Evolutionary conservation across 2,329 filamentous ascomycete genomes (phyloP).

Genomic region (Aspergillus thermomutatus): DNA sequence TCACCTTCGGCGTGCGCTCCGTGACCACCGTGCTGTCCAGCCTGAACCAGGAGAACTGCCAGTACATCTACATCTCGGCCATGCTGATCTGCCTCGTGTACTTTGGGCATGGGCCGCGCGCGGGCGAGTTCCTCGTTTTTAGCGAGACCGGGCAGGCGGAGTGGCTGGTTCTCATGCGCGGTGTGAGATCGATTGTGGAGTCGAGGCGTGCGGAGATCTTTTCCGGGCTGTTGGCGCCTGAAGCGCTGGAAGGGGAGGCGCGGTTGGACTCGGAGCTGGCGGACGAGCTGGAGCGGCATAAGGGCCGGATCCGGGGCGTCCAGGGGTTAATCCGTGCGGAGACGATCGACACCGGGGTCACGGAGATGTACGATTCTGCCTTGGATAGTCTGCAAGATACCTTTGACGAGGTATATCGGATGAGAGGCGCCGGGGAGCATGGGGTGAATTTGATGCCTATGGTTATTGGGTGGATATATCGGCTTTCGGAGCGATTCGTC

Average conservation of each 20-base stretch:
- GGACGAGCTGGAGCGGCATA: slow-evolving; percentile 16
- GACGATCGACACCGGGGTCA: neutral
- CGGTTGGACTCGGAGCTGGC: slow-evolving; percentile 10
- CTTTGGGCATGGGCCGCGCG: slow-evolving; percentile 29
- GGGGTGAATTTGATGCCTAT: slow-evolving; percentile 21
- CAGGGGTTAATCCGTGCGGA: slow-evolving; percentile 11
- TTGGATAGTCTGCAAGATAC: slow-evolving; percentile 13
- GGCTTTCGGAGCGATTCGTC: slow-evolving; percentile 21
- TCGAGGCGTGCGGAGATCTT: slow-evolving; percentile 21
- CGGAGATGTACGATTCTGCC: slow-evolving; percentile 6
- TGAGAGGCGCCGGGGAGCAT: slow-evolving; percentile 3
- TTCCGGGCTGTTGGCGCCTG: slow-evolving; percentile 20
- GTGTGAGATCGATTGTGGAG: slow-evolving; percentile 24
- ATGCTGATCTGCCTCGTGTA: slow-evolving; percentile 32
- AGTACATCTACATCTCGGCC: slow-evolving; percentile 30
- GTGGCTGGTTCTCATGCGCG: slow-evolving; percentile 31
- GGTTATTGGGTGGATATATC: slow-evolving; percentile 31
- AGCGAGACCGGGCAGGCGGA: slow-evolving; percentile 26
- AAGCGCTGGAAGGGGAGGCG: neutral
- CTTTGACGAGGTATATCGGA: slow-evolving; percentile 18
- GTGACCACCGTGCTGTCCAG: slow-evolving; percentile 27
- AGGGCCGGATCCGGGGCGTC: slow-evolving; percentile 9
- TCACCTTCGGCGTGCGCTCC: slow-evolving; percentile 32
- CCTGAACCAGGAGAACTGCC: slow-evolving; percentile 26
- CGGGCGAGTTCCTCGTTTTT: slow-evolving; percentile 33